Evolutionary conservation across 176 grass and related monocot species (phyloP), one percentile per base, ranked within the genome.

Genomic region (Eleusine indica): DNA sequence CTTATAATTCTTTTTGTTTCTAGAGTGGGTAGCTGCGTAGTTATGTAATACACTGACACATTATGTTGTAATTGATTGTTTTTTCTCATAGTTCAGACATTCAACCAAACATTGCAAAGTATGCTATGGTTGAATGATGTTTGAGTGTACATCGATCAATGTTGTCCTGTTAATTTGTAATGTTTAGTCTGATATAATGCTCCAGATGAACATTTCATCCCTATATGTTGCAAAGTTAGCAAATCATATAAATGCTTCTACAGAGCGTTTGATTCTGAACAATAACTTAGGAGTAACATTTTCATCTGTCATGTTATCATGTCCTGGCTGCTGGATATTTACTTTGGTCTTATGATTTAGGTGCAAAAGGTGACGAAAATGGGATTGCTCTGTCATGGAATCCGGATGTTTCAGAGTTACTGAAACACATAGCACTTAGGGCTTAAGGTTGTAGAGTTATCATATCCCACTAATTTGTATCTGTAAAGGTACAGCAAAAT

Each of bases 331-430:
- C 46, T 64, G 54, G 61, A 46, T 62, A 65, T 77, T 22, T 29
- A n/a, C n/a, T 71, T 71, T 1, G 7, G 17, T 66, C 35, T 21
- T 75, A 70, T 42, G 16, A 65, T 73, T 73, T 86, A 44, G 9
- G 57, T 88, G 72, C 17, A 72, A 88, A 65, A 46, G 30, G 38
- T 64, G 73, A 77, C n/a, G 32, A 49, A 70, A 52, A 78, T 56
- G 8, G 0, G 10, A 37, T n/a, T 62, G 35, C 25, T 76, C 8
- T 44, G 35, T 41, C 32, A 18, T 71, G 46, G 41, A 56, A 67
- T 66, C 16, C 29, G 71, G 13, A 2, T 71, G 15, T 78, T 78
- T 48, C 39, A 46, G 48, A 42, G 47, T 68, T 48, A 42, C 37
- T 48, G 25, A 82, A 72, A 39, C 35, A 7, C 21, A 1, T 1